Percentiles rank a stretch among this genome's conserved stretches.
phyloP scores from a whole-genome alignment of 805 yeast genomes.

The Wickerhamiella musiphila region DNA sequence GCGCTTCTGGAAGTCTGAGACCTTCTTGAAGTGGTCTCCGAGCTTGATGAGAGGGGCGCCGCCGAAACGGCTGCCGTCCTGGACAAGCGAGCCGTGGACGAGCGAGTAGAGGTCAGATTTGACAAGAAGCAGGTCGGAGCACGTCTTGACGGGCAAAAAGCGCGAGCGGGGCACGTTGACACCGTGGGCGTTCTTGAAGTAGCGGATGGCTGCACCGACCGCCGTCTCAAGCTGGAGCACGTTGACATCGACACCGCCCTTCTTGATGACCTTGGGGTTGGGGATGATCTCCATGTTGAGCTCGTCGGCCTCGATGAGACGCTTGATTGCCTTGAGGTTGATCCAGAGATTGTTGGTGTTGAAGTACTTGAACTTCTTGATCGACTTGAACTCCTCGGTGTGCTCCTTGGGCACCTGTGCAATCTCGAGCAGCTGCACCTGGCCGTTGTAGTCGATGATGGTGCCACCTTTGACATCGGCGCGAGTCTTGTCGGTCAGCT shows the following conservation, averaged over 20 bases:
- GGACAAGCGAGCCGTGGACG: slow-evolving; percentile 76
- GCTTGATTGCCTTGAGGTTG: slow-evolving; percentile 83
- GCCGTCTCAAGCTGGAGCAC: slow-evolving; percentile 96
- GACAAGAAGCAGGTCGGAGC: slow-evolving; percentile 84
- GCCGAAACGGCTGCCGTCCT: slow-evolving; percentile 74
- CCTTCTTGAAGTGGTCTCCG: slow-evolving; percentile 94
- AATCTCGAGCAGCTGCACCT: slow-evolving; percentile 84
- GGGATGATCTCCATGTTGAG: slow-evolving; percentile 91
- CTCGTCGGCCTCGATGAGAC: slow-evolving; percentile 67
- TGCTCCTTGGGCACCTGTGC: slow-evolving; percentile 98
- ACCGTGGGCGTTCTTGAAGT: slow-evolving; percentile 89
- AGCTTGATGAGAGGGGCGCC: slow-evolving; percentile 89
- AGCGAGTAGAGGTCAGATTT: slow-evolving; percentile 85
- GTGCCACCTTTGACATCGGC: slow-evolving; percentile 99
- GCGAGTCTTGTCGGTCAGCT: slow-evolving; percentile 93
- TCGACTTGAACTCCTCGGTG: slow-evolving; percentile 92
- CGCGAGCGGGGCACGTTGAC: slow-evolving; percentile 96
- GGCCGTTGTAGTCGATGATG: slow-evolving; percentile 86
- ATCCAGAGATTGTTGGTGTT: slow-evolving; percentile 98
- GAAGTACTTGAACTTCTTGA: slow-evolving; percentile 94
- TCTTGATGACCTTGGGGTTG: slow-evolving; percentile 66
- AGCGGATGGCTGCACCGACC: slow-evolving; percentile 96
- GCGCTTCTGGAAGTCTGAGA: slow-evolving; percentile 73
- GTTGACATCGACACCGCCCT: slow-evolving; percentile 60
- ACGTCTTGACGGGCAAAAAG: slow-evolving; percentile 95